phyloP scores from a whole-genome alignment of 1,284 basidiomycete species.

The Peniophora sp. region DNA sequence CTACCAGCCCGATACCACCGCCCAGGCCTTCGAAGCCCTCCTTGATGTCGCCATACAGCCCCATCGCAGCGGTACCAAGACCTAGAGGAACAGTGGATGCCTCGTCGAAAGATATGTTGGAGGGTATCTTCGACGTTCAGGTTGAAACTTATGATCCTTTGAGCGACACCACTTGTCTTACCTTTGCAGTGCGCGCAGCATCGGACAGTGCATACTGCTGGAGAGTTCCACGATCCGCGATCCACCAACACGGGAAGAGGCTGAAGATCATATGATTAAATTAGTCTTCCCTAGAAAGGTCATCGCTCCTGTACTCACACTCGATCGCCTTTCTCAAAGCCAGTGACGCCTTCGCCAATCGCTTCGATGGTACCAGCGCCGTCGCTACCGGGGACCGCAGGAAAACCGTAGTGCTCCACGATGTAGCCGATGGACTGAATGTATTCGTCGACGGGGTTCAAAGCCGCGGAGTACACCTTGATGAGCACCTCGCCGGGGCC shows the following conservation, averaged over 20 bases:
- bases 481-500: slow-evolving; percentile 31
- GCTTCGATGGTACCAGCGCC: slow-evolving; percentile 31
- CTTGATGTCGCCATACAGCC: slow-evolving; percentile 2
- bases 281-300: background rate
- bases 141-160: background rate
- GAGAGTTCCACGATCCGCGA: slow-evolving; percentile 10
- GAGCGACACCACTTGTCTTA: slow-evolving; percentile 1
- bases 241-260: slow-evolving; percentile 10
- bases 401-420: slow-evolving; percentile 21
- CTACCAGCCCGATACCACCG: slow-evolving; percentile 8
- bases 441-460: slow-evolving; percentile 37
- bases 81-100: slow-evolving; percentile 13
- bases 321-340: slow-evolving; percentile 31
- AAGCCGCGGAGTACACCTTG: slow-evolving; percentile 26
- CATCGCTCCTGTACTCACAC: slow-evolving; percentile 20
- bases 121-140: slow-evolving; percentile 12
- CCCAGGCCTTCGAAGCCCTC: background rate
- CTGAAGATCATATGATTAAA: slow-evolving; percentile 3
- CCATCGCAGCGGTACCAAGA: slow-evolving; percentile 12
- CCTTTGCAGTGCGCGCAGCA: slow-evolving; percentile 12
- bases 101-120: slow-evolving; percentile 13
- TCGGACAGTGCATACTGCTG: slow-evolving; percentile 16
- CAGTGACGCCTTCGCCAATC: slow-evolving; percentile 28
- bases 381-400: slow-evolving; percentile 38
- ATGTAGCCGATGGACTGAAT: slow-evolving; percentile 23